A percentile compares a stretch with the other conserved stretches of the same genome.
These are phyloP conservation scores for Firmiana major DNA, from an alignment of 345 rosid species.

Conservation along the genomic window DNA sequence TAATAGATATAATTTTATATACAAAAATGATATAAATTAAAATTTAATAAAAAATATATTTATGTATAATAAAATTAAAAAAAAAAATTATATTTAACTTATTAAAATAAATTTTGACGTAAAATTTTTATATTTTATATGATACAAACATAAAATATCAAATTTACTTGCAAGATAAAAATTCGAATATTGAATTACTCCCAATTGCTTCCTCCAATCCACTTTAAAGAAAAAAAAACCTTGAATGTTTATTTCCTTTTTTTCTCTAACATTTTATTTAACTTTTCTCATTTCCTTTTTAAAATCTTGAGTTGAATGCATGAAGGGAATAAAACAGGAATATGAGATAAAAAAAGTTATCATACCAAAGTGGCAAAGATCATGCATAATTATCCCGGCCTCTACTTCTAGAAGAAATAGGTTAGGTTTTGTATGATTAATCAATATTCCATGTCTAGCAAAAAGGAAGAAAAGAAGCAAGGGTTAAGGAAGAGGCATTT, in stretches of 20 bases:
- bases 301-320: not conserved
- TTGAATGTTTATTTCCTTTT: too few species aligned
- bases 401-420: slow-evolving; percentile 5
- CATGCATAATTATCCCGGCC: not conserved
- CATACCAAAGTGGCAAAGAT: not conserved
- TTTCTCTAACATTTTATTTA: not conserved
- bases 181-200: too few species aligned
- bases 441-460: slow-evolving; percentile 6
- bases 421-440: not conserved
- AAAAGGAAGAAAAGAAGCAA: not conserved
- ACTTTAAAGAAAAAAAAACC: too few species aligned
- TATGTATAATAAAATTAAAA: too few species aligned
- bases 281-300: not conserved
- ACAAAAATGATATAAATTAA: too few species aligned
- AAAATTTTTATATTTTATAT: too few species aligned
- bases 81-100: too few species aligned
- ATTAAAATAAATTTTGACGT: too few species aligned
- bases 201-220: too few species aligned
- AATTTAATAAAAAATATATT: too few species aligned
- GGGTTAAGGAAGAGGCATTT: not conserved
- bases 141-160: not conserved
- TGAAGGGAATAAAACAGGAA: not conserved
- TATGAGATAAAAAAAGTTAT: not conserved
- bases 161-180: too few species aligned
- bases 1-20: too few species aligned